These are phyloP conservation scores for Bryoerythrophyllum caledonicum DNA, from an alignment of 225 moss, liverwort and hornwort genomes.

Conservation along the genomic window DNA sequence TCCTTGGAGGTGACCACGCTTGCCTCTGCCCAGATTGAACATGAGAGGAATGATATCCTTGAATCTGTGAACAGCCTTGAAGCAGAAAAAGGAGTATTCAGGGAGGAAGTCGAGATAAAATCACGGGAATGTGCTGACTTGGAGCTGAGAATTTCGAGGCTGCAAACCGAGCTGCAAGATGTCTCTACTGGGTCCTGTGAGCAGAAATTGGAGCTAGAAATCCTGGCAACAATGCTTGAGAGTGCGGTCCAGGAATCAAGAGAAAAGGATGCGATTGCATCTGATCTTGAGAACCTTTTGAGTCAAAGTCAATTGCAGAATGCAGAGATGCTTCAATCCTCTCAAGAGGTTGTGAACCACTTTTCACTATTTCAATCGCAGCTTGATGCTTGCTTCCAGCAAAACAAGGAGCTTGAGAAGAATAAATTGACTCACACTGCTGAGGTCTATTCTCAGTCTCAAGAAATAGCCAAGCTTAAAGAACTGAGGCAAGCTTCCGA, in stretches of 20 bases:
- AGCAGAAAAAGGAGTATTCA: not conserved
- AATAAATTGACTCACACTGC: slow-evolving; percentile 36
- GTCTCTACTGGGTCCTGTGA: not conserved
- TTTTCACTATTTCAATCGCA: slow-evolving; percentile 54
- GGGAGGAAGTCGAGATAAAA: slow-evolving; percentile 23
- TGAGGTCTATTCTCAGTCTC: slow-evolving; percentile 38
- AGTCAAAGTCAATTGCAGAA: slow-evolving; percentile 55
- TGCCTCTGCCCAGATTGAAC: slow-evolving; percentile 37
- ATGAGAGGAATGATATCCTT: slow-evolving; percentile 34
- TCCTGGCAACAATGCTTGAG: slow-evolving; percentile 45
- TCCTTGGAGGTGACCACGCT: slow-evolving; percentile 35
- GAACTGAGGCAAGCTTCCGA: slow-evolving; percentile 29
- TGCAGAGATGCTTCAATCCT: slow-evolving; percentile 58
- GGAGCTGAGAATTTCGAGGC: slow-evolving; percentile 11
- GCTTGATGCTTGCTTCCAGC: slow-evolving; percentile 46
- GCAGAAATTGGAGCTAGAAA: slow-evolving; percentile 45
- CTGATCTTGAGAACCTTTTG: slow-evolving; percentile 44
- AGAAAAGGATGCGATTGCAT: slow-evolving; percentile 49
- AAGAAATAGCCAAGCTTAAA: slow-evolving; percentile 25
- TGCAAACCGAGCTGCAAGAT: slow-evolving; percentile 35
- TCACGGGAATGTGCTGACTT: slow-evolving; percentile 25
- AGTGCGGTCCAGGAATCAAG: slow-evolving; percentile 36
- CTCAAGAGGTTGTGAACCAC: slow-evolving; percentile 56
- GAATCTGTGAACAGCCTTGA: slow-evolving; percentile 21
- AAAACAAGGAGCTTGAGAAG: slow-evolving; percentile 45